Evolutionary conservation across 164 flowering plant species (phyloP).

Genomic region (Buxus sempervirens): DNA sequence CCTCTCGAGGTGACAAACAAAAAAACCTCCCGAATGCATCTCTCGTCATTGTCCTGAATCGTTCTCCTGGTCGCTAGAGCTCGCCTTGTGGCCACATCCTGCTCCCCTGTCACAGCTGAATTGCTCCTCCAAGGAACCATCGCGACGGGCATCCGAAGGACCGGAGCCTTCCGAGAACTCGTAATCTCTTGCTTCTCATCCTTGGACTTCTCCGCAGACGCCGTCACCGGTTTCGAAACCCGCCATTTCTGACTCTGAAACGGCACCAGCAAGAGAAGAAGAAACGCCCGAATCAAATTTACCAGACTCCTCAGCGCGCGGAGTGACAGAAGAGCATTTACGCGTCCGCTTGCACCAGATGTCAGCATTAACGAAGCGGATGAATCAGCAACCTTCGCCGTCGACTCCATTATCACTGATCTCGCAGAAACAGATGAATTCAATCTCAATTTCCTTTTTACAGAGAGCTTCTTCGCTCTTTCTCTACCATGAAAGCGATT

Average conservation of each 20-base stretch:
- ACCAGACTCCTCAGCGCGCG: conserved; percentile 34
- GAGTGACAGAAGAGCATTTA: conserved; percentile 52
- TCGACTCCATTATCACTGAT: conserved; percentile 7
- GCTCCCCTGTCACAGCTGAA: conserved; percentile 29
- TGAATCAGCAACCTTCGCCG: conserved; percentile 5
- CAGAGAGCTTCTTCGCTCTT: not conserved
- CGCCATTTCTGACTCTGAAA: conserved; percentile 32
- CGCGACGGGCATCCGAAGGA: conserved; percentile 32
- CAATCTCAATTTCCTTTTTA: not conserved
- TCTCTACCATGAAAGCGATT: not conserved
- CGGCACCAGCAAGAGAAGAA: conserved; percentile 41
- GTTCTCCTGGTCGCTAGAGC: conserved; percentile 50
- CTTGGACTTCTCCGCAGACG: conserved; percentile 20
- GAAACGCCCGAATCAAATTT: conserved; percentile 33
- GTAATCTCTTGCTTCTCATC: conserved; percentile 18
- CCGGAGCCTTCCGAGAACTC: conserved; percentile 18
- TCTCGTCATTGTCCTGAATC: conserved; percentile 27
- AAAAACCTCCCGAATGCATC: conserved; percentile 34
- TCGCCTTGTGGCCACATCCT: conserved; percentile 47
- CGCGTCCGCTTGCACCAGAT: conserved; percentile 65
- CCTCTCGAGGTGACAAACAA: conserved; percentile 46
- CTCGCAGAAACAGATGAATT: not conserved
- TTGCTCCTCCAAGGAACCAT: conserved; percentile 21
- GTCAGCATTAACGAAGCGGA: conserved; percentile 43
- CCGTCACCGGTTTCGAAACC: not conserved